These are phyloP conservation scores for Ambispora gerdemannii DNA, from an alignment of 192 early-diverging fungal species.

Conservation along the genomic window DNA sequence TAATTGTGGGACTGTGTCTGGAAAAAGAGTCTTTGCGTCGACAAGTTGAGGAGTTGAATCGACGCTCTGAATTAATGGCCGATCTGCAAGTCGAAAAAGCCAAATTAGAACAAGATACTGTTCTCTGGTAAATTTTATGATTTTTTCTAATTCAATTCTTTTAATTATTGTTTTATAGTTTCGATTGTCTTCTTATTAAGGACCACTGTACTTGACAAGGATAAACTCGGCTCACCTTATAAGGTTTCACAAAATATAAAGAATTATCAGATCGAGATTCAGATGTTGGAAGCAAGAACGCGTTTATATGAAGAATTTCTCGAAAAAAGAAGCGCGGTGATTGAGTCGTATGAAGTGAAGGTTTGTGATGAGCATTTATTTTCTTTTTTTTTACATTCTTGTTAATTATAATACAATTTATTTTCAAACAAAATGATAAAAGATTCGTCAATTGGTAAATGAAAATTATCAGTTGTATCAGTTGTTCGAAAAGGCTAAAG, in stretches of 20 bases:
- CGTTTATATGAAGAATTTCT: constrained; percentile 5
- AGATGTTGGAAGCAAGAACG: neutral
- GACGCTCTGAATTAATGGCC: neutral
- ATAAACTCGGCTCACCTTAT: constrained; percentile 10
- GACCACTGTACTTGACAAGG: neutral
- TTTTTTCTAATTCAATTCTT: neutral
- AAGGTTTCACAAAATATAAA: constrained; percentile 7
- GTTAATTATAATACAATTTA: no score
- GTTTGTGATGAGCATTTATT: no score
- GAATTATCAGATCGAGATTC: constrained; percentile 3
- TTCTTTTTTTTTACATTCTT: no score
- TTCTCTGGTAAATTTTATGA: constrained; percentile 6
- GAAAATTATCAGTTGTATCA: no score
- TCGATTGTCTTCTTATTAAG: neutral
- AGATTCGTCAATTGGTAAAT: no score
- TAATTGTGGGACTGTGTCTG: neutral
- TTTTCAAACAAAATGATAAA: no score
- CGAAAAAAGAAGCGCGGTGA: constrained; percentile 1
- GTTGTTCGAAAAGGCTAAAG: no score
- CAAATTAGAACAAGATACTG: constrained; percentile 14
- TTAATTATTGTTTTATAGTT: neutral
- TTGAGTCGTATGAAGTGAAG: neutral
- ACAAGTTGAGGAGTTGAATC: neutral
- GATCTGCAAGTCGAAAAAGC: constrained; percentile 22
- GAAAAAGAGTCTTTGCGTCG: neutral